A percentile compares a stretch with the other conserved stretches of the same genome.
Conservation (phyloP, 2,329 filamentous ascomycete species). For the Sclerotinia subarctica region DNA sequence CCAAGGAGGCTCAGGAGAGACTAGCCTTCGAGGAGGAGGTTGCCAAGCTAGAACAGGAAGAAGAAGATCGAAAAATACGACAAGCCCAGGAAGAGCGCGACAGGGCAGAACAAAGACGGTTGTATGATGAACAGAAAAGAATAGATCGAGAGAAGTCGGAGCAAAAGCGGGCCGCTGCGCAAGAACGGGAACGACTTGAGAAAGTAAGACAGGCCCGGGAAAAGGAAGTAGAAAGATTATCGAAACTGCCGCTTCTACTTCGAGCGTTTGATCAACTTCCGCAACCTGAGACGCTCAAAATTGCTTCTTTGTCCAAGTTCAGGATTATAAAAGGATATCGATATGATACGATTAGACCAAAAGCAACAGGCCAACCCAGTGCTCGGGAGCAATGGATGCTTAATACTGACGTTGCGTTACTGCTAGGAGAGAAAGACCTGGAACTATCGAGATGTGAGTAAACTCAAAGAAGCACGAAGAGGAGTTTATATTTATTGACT, state of each 20-base stretch:
- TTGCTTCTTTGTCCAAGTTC: conserved; percentile 52
- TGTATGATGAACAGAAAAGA: conserved; percentile 38
- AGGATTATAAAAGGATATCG: conserved; percentile 57
- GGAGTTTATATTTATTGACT: conserved; percentile 21
- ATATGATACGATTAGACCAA: conserved; percentile 59
- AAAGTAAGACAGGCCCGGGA: conserved; percentile 49
- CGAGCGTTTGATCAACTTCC: conserved; percentile 56
- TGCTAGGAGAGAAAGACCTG: conserved; percentile 63
- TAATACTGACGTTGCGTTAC: conserved; percentile 60
- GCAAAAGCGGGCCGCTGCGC: conserved; percentile 32
- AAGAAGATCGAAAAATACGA: conserved; percentile 33
- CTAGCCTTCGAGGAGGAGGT: conserved; percentile 39
- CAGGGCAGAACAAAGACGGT: conserved; percentile 40
- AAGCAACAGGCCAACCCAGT: conserved; percentile 50
- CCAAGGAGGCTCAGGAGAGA: conserved; percentile 33
- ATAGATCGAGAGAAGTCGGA: conserved; percentile 42
- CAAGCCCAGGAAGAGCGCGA: conserved; percentile 34
- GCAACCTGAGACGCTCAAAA: conserved; percentile 49
- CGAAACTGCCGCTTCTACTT: conserved; percentile 57
- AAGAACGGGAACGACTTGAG: conserved; percentile 49
- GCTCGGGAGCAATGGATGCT: conserved; percentile 66
- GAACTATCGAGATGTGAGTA: conserved; percentile 56
- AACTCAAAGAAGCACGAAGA: neutral
- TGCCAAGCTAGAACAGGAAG: conserved; percentile 34
- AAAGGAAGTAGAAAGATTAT: conserved; percentile 52